Conservation (phyloP, 768 basidiomycete genomes). For the Amanita pseudoporphyria region DNA sequence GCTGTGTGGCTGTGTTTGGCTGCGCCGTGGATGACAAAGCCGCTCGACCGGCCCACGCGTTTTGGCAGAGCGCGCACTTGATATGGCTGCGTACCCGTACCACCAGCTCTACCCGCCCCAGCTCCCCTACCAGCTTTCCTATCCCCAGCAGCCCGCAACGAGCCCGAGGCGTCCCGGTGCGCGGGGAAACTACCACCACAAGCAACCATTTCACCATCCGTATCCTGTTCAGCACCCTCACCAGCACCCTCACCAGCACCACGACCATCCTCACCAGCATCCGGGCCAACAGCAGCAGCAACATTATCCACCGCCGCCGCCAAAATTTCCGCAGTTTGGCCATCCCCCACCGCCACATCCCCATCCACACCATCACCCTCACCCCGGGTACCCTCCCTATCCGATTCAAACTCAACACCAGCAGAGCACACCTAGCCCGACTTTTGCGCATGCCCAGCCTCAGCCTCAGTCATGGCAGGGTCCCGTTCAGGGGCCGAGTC, state of each 20-base stretch:
- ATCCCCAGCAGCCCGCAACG: no score
- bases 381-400: background rate
- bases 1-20: no score
- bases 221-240: background rate
- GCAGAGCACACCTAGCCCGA: background rate
- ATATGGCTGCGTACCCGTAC: background rate
- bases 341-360: conserved; percentile 7
- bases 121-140: background rate
- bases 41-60: no score
- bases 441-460: background rate
- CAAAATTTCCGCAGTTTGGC: no score
- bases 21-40: no score
- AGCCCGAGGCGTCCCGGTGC: no score
- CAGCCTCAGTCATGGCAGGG: background rate
- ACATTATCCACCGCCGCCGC: background rate
- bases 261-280: no score
- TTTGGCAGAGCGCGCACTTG: no score
- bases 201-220: background rate
- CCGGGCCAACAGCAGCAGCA: background rate
- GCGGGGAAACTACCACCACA: no score
- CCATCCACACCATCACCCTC: background rate
- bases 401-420: background rate
- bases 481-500: background rate
- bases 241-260: no score
- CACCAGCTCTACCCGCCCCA: background rate